phyloP scores from a whole-genome alignment of 1,284 basidiomycete genomes.

The Kalmanozyma brasiliensis region DNA sequence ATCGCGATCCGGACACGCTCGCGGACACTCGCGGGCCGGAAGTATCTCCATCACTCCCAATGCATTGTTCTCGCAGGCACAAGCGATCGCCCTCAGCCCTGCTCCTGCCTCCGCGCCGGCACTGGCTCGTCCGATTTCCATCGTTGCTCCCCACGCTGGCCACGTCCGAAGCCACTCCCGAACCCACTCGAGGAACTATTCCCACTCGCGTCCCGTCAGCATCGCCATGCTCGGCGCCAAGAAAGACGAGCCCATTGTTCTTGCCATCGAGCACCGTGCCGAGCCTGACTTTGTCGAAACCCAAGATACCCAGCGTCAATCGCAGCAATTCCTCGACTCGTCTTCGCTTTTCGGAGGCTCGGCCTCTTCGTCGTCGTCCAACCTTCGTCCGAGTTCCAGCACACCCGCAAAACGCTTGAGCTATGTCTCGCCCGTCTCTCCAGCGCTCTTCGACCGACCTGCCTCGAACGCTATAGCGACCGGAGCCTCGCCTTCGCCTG shows the following conservation, averaged over 20 bases:
- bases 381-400: slow-evolving; percentile 6
- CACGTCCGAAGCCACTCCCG: slow-evolving; percentile 39
- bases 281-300: slow-evolving; percentile 3
- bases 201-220: slow-evolving; percentile 36
- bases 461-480: slow-evolving; percentile 8
- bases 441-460: slow-evolving; percentile 23
- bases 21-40: slow-evolving; percentile 54
- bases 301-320: slow-evolving; percentile 12
- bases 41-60: slow-evolving; percentile 57
- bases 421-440: slow-evolving; percentile 13
- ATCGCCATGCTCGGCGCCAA: slow-evolving; percentile 44
- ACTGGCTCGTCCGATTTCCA: slow-evolving; percentile 18
- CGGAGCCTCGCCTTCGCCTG: slow-evolving; percentile 9
- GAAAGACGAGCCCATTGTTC: slow-evolving; percentile 39
- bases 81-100: slow-evolving; percentile 13
- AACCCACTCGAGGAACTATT: slow-evolving; percentile 31
- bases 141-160: slow-evolving; percentile 13
- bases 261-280: slow-evolving; percentile 45
- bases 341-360: slow-evolving; percentile 28
- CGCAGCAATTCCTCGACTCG: slow-evolving; percentile 43
- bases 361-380: neutral
- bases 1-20: slow-evolving; percentile 50
- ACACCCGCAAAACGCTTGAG: slow-evolving; percentile 20
- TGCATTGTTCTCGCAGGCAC: slow-evolving; percentile 30
- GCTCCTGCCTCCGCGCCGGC: slow-evolving; percentile 9